Base-by-base conservation (phyloP, 2,329 filamentous ascomycete species). In the Colletotrichum trifolii region DNA sequence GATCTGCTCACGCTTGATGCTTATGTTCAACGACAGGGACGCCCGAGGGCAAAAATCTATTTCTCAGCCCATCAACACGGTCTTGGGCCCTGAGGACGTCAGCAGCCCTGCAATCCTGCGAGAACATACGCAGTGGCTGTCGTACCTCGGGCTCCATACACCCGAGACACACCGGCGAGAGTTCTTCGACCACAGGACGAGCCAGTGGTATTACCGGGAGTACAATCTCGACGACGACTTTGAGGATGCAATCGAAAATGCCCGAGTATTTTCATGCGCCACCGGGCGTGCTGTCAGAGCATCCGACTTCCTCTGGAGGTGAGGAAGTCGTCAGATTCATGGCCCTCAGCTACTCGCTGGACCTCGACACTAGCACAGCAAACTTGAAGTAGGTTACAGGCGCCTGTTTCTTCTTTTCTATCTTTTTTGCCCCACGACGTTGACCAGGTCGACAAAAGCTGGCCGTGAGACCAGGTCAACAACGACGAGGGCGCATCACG, bases 121-220 rank as follows among this genome's bases (percentile, higher is more conserved):
- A 9, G 64, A 68, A 45, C 67, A 68, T 48, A 55, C 56, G 6
- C 64, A 68, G 47, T 68, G 67, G 67, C 50, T 68, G 54, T 46
- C 56, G 12, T 64, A 67, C 11, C 55, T 68, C 2, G 54, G 55
- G 6, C 45, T 59, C 3, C 66, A 66, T 7, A 56, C 52, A 7
- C 59, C 52, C 15, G 64, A 64, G 39, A 25, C 45, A 38, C 43
- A 65, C 35, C 57, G 62, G 11, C 57, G 62, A 13, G 62, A 62
- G 8, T 65, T 65, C 38, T 65, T 50, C 38, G 62, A 65, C 17
- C 25, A 38, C 35, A 49, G 52, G 35, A 65, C 57, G 8, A 47
- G 36, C 45, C 57, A 61, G 12, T 65, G 62, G 62, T 65, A 65
- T 8, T 65, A 52, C 11, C 57, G 62, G 35, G 62, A 65, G 42